Conservation (phyloP, 306 rosid species). For the Chamaecrista fasciculata region DNA sequence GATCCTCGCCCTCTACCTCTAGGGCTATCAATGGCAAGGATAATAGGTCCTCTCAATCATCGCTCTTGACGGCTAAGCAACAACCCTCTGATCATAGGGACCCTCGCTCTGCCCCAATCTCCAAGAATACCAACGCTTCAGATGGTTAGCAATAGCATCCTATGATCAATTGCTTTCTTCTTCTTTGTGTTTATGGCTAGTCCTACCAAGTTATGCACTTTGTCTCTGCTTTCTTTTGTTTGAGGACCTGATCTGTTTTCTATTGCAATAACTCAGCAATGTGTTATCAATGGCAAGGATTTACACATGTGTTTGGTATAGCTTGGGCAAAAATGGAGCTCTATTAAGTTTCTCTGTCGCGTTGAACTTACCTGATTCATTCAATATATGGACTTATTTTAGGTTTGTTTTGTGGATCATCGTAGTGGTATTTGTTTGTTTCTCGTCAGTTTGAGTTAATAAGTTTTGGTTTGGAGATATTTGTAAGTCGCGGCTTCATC, state of each 20-base stretch:
- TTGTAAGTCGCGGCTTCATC: too few species aligned
- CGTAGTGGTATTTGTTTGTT: background rate
- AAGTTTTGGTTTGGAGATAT: background rate
- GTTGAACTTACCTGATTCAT: background rate
- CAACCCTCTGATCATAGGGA: slow-evolving; percentile 46
- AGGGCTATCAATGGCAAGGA: slow-evolving; percentile 67
- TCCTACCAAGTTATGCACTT: background rate
- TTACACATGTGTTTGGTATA: background rate
- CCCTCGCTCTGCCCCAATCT: slow-evolving; percentile 41
- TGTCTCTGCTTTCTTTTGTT: background rate
- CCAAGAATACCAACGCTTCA: slow-evolving; percentile 51
- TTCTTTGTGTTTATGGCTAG: too few species aligned
- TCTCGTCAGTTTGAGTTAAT: background rate
- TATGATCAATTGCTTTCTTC: background rate
- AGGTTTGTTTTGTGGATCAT: background rate
- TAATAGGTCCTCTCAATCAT: slow-evolving; percentile 35
- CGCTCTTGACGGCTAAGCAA: slow-evolving; percentile 33
- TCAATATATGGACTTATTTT: background rate
- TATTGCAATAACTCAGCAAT: background rate
- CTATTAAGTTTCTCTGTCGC: background rate
- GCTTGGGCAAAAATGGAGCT: background rate
- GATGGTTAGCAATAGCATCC: slow-evolving; percentile 41
- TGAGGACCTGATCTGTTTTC: slow-evolving; percentile 7
- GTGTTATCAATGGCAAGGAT: background rate
- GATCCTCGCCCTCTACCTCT: slow-evolving; percentile 94